phyloP scores from a whole-genome alignment of 495 filamentous ascomycete genomes.

The Penicillium atrosanguineum region DNA sequence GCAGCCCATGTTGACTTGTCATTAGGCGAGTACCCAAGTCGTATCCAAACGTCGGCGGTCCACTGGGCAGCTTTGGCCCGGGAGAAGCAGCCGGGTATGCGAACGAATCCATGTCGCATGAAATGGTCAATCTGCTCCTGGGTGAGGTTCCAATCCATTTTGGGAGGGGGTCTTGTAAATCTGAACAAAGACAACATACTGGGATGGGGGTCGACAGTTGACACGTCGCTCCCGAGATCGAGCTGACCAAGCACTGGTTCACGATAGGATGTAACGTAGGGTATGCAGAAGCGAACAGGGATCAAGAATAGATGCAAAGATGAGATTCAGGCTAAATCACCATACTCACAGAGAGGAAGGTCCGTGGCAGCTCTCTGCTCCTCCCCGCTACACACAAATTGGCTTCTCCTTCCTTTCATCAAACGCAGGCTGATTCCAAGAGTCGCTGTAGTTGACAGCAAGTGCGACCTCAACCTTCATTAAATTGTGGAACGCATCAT shows the following conservation, averaged over 20 bases:
- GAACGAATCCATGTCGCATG: conserved; percentile 63
- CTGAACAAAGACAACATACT: neutral
- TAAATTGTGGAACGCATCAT: too few species aligned
- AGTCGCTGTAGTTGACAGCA: too few species aligned
- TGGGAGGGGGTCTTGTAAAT: neutral
- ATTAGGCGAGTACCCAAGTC: conserved; percentile 62
- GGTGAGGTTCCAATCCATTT: conserved; percentile 40
- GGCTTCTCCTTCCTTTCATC: neutral
- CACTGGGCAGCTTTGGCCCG: conserved; percentile 55
- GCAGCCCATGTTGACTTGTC: conserved; percentile 67
- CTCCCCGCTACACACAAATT: conserved; percentile 4
- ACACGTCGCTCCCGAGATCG: neutral
- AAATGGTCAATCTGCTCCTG: conserved; percentile 64
- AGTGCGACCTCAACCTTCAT: too few species aligned
- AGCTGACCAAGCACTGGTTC: neutral
- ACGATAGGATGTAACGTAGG: neutral
- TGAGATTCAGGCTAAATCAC: conserved; percentile 10
- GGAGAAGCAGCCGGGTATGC: conserved; percentile 59
- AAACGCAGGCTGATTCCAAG: too few species aligned
- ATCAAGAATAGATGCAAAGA: neutral
- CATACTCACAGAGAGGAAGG: neutral
- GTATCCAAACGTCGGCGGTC: conserved; percentile 61
- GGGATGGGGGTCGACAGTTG: neutral
- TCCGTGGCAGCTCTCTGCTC: neutral
- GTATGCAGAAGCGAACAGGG: neutral